Percentiles rank a stretch among this genome's conserved stretches.
These are phyloP conservation scores for Exserohilum turcica DNA, from an alignment of 2,329 filamentous ascomycete species.

Conservation along the genomic window DNA sequence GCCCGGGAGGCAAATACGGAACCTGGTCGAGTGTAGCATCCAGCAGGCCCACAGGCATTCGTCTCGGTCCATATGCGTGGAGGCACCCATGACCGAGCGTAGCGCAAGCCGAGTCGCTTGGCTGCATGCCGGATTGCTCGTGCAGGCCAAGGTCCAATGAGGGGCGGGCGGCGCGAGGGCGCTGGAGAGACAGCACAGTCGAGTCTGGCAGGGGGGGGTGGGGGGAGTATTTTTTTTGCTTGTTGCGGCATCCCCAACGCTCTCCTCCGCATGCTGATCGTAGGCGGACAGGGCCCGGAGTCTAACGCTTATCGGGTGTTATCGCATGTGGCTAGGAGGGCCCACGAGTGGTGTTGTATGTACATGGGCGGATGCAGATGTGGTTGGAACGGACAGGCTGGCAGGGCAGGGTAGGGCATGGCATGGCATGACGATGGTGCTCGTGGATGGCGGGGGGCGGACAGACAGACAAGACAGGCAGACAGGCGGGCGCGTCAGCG, in stretches of 20 bases:
- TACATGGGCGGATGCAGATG: slow-evolving; percentile 17
- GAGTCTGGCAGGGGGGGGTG: slow-evolving; percentile 3
- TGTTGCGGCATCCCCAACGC: slow-evolving; percentile 26
- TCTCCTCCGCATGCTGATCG: slow-evolving; percentile 30
- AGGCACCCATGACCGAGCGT: slow-evolving; percentile 23
- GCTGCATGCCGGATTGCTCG: slow-evolving; percentile 14
- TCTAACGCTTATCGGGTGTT: slow-evolving; percentile 38
- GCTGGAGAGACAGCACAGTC: slow-evolving; percentile 9
- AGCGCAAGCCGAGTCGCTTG: slow-evolving; percentile 15
- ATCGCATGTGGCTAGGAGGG: slow-evolving; percentile 28
- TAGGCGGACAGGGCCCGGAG: slow-evolving; percentile 16
- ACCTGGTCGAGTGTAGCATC: slow-evolving; percentile 23
- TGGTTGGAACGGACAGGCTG: slow-evolving; percentile 30
- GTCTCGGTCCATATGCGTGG: slow-evolving; percentile 24
- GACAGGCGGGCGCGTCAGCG: slow-evolving; percentile 16
- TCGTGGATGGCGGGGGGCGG: too few relatives aligned
- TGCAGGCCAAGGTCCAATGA: slow-evolving; percentile 10
- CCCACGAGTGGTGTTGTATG: slow-evolving; percentile 35
- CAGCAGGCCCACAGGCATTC: slow-evolving; percentile 13
- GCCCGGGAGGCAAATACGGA: slow-evolving; percentile 30
- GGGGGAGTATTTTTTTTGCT: slow-evolving; percentile 15
- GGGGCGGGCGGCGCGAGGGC: slow-evolving; percentile 7
- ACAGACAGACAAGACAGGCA: too few relatives aligned
- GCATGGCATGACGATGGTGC: too few relatives aligned
- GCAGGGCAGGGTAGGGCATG: slow-evolving; percentile 20